Evolutionary conservation across 2,329 filamentous ascomycete species (phyloP).

Genomic region (Knufia fluminis): DNA sequence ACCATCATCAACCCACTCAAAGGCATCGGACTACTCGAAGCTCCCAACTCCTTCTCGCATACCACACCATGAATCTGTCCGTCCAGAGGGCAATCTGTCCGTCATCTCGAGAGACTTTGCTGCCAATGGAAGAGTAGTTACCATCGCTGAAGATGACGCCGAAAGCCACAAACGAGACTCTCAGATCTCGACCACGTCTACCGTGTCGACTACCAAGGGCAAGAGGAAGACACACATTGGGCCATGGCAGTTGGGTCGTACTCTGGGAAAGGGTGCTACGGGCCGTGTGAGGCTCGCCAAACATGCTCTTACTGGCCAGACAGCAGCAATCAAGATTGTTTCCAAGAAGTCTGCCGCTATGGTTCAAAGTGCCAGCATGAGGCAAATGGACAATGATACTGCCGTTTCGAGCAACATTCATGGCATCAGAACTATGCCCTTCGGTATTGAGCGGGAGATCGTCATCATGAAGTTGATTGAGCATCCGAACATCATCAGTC

Average conservation of each 20-base stretch:
- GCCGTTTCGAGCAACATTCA: slow-evolving; percentile 46
- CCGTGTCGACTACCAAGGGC: slow-evolving; percentile 45
- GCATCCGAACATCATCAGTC: slow-evolving; percentile 85
- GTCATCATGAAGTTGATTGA: slow-evolving; percentile 95
- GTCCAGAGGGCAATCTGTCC: slow-evolving; percentile 22
- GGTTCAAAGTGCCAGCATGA: slow-evolving; percentile 76
- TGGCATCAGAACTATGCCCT: slow-evolving; percentile 64
- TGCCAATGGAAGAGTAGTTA: slow-evolving; percentile 47
- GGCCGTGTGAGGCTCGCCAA: slow-evolving; percentile 79
- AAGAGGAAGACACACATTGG: slow-evolving; percentile 68
- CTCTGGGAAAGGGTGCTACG: slow-evolving; percentile 80
- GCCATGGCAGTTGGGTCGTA: slow-evolving; percentile 86
- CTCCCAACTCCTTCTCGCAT: slow-evolving; percentile 12
- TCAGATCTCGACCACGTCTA: slow-evolving; percentile 40
- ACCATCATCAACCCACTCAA: slow-evolving; percentile 9
- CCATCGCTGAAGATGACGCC: slow-evolving; percentile 39
- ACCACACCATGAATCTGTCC: slow-evolving; percentile 25
- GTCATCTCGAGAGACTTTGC: slow-evolving; percentile 11
- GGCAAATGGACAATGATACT: slow-evolving; percentile 66
- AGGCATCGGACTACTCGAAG: slow-evolving; percentile 4
- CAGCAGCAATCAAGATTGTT: slow-evolving; percentile 91
- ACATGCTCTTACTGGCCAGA: slow-evolving; percentile 66
- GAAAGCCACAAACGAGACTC: slow-evolving; percentile 26
- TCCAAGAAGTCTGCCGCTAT: slow-evolving; percentile 71
- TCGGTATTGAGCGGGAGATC: slow-evolving; percentile 87